Percentiles rank a stretch among this genome's conserved stretches.
These are phyloP conservation scores for Ogataea degrootiae DNA, from an alignment of 805 yeast species.

Conservation along the genomic window DNA sequence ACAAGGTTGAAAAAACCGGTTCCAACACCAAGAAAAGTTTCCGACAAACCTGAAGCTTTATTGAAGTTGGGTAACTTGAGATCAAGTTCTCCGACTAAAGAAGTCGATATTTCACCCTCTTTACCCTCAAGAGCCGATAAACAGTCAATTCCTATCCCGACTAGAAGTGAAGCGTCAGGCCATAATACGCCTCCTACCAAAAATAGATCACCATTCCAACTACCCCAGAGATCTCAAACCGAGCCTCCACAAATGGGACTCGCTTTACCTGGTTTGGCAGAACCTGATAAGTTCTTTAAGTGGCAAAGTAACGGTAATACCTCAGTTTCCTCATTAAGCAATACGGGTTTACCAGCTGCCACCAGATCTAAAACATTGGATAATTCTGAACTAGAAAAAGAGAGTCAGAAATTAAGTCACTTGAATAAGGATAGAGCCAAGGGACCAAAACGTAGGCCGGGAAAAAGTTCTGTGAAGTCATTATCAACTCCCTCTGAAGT, in stretches of 20 bases:
- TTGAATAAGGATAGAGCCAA: conserved; percentile 42
- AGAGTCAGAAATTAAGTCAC: conserved; percentile 34
- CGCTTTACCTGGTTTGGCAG: conserved; percentile 22
- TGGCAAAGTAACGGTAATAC: conserved; percentile 28
- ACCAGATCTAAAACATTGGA: conserved; percentile 15
- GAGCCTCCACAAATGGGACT: conserved; percentile 9
- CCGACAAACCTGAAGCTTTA: conserved; percentile 26
- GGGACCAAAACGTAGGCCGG: conserved; percentile 50
- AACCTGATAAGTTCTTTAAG: conserved; percentile 15
- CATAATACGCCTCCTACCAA: not conserved
- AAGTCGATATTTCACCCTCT: not conserved
- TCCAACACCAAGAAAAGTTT: conserved; percentile 12
- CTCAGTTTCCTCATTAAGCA: conserved; percentile 27
- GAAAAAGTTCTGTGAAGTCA: conserved; percentile 21
- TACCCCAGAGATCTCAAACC: conserved; percentile 2
- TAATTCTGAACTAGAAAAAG: conserved; percentile 16
- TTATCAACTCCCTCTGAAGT: not conserved
- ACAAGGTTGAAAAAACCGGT: conserved; percentile 14
- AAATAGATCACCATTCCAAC: not conserved
- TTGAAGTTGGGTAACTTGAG: conserved; percentile 10
- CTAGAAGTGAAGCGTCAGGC: not conserved
- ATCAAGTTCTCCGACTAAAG: conserved; percentile 3
- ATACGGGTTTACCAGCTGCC: not conserved
- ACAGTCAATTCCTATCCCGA: not conserved
- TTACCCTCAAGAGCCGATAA: not conserved